Percentiles rank a stretch among this genome's conserved stretches.
phyloP scores from a whole-genome alignment of 257 asterid genomes.

The Paraleonurus japonicus region DNA sequence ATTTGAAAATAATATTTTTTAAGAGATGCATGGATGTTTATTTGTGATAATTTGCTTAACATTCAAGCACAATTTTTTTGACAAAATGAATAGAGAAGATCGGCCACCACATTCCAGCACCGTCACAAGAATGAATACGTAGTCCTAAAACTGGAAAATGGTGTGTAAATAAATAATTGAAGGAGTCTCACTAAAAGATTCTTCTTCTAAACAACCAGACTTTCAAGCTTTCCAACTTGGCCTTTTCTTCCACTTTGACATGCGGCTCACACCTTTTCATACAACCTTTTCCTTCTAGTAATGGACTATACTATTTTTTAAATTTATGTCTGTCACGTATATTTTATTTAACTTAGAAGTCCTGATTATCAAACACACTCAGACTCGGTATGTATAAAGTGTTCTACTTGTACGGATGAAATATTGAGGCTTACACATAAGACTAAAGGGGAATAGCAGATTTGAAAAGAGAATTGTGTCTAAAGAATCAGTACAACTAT shows the following conservation, averaged over 20 bases:
- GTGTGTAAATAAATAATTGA: slow-evolving; percentile 22
- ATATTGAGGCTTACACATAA: neutral
- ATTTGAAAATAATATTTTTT: too few relatives aligned
- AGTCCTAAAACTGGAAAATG: slow-evolving; percentile 20
- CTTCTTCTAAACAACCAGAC: slow-evolving; percentile 24
- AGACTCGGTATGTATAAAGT: too few relatives aligned
- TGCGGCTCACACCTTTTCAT: slow-evolving; percentile 13
- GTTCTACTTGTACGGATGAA: too few relatives aligned
- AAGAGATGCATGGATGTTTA: too few relatives aligned
- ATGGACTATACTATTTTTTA: too few relatives aligned
- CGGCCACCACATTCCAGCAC: slow-evolving; percentile 24
- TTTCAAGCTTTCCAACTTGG: slow-evolving; percentile 38
- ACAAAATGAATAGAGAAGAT: neutral
- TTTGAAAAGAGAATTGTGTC: neutral
- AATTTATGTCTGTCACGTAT: neutral
- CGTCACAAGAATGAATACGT: slow-evolving; percentile 30
- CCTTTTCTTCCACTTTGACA: slow-evolving; percentile 30
- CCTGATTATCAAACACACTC: too few relatives aligned
- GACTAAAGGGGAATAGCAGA: neutral
- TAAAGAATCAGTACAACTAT: neutral
- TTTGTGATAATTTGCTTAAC: too few relatives aligned
- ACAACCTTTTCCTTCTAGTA: neutral
- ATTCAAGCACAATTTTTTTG: too few relatives aligned
- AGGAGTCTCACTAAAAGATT: neutral
- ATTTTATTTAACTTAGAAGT: too few relatives aligned